phyloP scores from a whole-genome alignment of 2,329 filamentous ascomycete genomes.

The Fusarium lyarnte region DNA sequence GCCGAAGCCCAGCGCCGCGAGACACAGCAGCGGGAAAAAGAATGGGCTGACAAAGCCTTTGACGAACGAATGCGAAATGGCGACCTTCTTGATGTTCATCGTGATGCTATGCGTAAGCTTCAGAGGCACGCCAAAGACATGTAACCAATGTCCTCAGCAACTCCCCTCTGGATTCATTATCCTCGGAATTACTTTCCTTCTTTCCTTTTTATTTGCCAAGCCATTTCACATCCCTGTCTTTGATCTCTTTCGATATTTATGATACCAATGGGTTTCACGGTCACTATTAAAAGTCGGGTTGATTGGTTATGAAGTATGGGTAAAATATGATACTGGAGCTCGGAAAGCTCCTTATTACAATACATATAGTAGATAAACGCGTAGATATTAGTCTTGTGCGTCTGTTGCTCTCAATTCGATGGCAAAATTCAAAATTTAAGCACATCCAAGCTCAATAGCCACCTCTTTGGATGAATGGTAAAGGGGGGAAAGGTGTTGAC shows the following conservation, averaged over 20 bases:
- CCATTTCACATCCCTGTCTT: slow-evolving; percentile 27
- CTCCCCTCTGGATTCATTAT: background rate
- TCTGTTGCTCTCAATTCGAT: slow-evolving; percentile 19
- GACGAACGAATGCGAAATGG: slow-evolving; percentile 81
- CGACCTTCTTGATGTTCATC: slow-evolving; percentile 78
- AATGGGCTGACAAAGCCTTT: slow-evolving; percentile 69
- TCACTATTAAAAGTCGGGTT: slow-evolving; percentile 16
- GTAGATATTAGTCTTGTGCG: slow-evolving; percentile 3
- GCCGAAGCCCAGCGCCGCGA: slow-evolving; percentile 69
- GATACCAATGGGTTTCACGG: slow-evolving; percentile 43
- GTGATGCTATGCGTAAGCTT: slow-evolving; percentile 82
- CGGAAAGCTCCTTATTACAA: slow-evolving; percentile 15
- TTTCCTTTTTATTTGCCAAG: slow-evolving; percentile 2
- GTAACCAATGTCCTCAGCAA: background rate
- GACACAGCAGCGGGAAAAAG: slow-evolving; percentile 65
- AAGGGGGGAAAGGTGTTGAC: background rate
- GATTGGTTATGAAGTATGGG: slow-evolving; percentile 15
- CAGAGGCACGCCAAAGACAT: slow-evolving; percentile 61
- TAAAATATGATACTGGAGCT: slow-evolving; percentile 25
- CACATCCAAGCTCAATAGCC: slow-evolving; percentile 1
- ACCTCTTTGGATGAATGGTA: background rate
- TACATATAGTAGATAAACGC: slow-evolving; percentile 23
- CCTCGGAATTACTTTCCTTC: slow-evolving; percentile 7
- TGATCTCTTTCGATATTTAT: slow-evolving; percentile 28
- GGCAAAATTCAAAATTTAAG: slow-evolving; percentile 3